Base-by-base conservation (phyloP, 768 basidiomycete genomes). In the Mycena vitilis region DNA sequence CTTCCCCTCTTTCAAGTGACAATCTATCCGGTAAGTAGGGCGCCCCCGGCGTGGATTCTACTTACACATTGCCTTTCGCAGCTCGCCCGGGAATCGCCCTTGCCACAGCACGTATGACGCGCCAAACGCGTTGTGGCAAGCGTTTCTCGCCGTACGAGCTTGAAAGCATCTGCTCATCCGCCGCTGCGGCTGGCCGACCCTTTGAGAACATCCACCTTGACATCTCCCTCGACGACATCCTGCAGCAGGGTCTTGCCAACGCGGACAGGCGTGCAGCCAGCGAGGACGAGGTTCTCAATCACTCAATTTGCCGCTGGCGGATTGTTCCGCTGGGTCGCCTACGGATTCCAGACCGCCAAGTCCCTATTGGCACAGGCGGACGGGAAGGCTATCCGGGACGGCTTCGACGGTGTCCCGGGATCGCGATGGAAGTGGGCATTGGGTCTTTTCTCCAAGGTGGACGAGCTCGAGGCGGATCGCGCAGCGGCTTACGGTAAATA, bases 231-330 rank as follows among this genome's bases (percentile, higher is more conserved):
- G n/a, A n/a, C n/a, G n/a, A n/a, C n/a, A n/a, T n/a, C n/a, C n/a
- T n/a, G n/a, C n/a, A n/a, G 20, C 22, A 45, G n/a, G 42, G 45
- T 22, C 61, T 53, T 40, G 61, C 51, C 49, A 62, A 53, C n/a
- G n/a, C n/a, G n/a, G n/a, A 62, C 40, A 22, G 22, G 68, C 0
- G 58, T 76, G 16, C 66, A 60, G 15, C 25, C 58, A 2, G 66
- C 57, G 4, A 73, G 75, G 47, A 55, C 36, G 2, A 65, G 74
- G 4, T 62, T 67, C 30, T 73, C 73, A 0, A 59, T 77, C 44
- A 73, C 72, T 2, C 74, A 75, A 51, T 77, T 73, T 48, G 52
- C 71, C 12, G 74, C 75, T 6, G 60, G 49, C 10, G 51, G 34
- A 5, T 40, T 62, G 1, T 62, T 62, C 22, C 60, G 60, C 20